Evolutionary conservation across 306 rosid genomes (phyloP), one percentile per base, ranked within the genome.

Genomic region (Carpinus fangiana): DNA sequence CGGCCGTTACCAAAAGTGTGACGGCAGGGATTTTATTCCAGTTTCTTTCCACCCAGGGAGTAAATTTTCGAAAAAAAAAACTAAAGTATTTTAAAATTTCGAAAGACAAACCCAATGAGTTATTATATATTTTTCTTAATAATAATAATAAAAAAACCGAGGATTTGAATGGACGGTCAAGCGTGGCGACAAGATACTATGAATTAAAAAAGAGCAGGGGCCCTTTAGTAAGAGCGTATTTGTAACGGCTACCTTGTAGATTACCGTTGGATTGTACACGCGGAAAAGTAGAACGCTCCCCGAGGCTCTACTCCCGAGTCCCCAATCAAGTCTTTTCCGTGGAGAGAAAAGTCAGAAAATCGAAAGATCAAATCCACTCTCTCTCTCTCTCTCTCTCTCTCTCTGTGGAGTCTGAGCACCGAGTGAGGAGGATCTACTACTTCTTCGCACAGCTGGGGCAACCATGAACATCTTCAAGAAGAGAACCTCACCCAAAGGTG

Each of bases 401-500:
- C 34, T 23, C 57, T 14, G 57, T 56, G 11, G 48, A 64, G 18
- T 13, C 34, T 68, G 34, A 31, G 2, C 34, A 31, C 71, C 59
- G 41, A 34, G 52, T 11, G 14, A 18, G 48, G 52, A 38, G 26
- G 11, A 67, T n/a, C 23, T 16, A 9, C 13, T 23, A 41, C 26
- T 10, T 57, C 14, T 16, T 18, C 47, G 36, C 62, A 67, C 31
- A 18, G 67, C 69, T 80, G 17, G 41, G 45, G n/a, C 75, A 64
- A 73, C 70, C 78, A 86, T 90, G 93, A 94, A 94, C 89, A 83
- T 94, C 84, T 94, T 94, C 92, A 94, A 84, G 93, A 94, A 92
- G 94, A 94, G 92, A 89, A 90, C 94, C 82, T 90, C 98, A 6
- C 96, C 97, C 69, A 94, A 94, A 90, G 98, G 98, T 34, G 43